These are phyloP conservation scores for Paecilomyces formosus DNA, from an alignment of 2,329 filamentous ascomycete species.

Conservation along the genomic window DNA sequence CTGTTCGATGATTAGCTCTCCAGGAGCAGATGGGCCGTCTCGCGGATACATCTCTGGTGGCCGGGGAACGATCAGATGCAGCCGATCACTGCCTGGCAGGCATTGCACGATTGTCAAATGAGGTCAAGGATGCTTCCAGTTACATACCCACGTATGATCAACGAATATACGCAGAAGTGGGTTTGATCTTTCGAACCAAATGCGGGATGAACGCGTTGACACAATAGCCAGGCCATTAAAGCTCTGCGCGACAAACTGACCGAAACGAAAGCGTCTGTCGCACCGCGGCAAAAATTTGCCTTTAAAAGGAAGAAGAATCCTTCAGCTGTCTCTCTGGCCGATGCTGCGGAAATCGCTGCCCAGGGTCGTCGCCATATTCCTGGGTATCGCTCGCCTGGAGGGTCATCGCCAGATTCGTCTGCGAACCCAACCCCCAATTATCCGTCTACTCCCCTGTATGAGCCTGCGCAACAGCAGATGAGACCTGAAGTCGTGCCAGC, in stretches of 20 bases:
- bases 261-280: slow-evolving; percentile 58
- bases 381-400: slow-evolving; percentile 33
- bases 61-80: slow-evolving; percentile 71
- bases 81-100: slow-evolving; percentile 71
- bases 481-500: slow-evolving; percentile 29
- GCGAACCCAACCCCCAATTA: slow-evolving; percentile 26
- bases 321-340: slow-evolving; percentile 48
- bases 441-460: slow-evolving; percentile 28
- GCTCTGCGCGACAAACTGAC: slow-evolving; percentile 70
- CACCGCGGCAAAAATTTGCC: slow-evolving; percentile 72
- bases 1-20: slow-evolving; percentile 48
- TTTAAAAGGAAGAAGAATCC: slow-evolving; percentile 61
- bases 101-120: slow-evolving; percentile 72
- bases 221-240: slow-evolving; percentile 62
- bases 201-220: neutral
- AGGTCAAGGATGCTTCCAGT: slow-evolving; percentile 75
- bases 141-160: slow-evolving; percentile 87
- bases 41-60: slow-evolving; percentile 52
- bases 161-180: slow-evolving; percentile 71
- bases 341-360: slow-evolving; percentile 49
- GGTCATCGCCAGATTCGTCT: slow-evolving; percentile 35
- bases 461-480: slow-evolving; percentile 25
- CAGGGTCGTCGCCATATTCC: slow-evolving; percentile 39
- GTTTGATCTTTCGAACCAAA: slow-evolving; percentile 1
- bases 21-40: slow-evolving; percentile 69